phyloP scores from a whole-genome alignment of 2,329 filamentous ascomycete species.

The Lasiodiplodia hormozganensis region DNA sequence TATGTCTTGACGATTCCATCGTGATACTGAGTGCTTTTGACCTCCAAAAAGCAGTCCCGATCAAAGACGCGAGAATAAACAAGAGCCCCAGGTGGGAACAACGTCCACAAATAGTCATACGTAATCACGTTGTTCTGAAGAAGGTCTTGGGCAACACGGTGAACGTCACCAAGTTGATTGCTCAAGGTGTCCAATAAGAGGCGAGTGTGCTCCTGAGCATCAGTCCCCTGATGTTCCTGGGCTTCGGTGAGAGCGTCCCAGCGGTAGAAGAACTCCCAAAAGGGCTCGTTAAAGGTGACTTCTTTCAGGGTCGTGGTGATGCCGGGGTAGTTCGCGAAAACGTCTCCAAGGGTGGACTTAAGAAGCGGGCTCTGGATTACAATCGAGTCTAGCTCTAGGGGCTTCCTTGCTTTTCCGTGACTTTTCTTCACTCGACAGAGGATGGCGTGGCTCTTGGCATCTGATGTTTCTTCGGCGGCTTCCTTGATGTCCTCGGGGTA shows the following conservation, averaged over 20 bases:
- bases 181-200: slow-evolving; percentile 37
- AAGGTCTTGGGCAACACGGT: slow-evolving; percentile 35
- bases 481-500: slow-evolving; percentile 33
- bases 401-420: slow-evolving; percentile 25
- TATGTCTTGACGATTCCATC: not conserved
- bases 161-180: slow-evolving; percentile 26
- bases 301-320: slow-evolving; percentile 41
- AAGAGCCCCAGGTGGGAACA: slow-evolving; percentile 33
- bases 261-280: slow-evolving; percentile 45
- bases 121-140: slow-evolving; percentile 31
- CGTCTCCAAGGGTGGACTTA: slow-evolving; percentile 38
- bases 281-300: slow-evolving; percentile 42
- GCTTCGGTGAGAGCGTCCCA: slow-evolving; percentile 40
- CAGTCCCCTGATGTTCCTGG: slow-evolving; percentile 38
- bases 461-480: slow-evolving; percentile 33
- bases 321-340: slow-evolving; percentile 42
- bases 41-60: slow-evolving; percentile 31
- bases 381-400: slow-evolving; percentile 38
- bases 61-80: slow-evolving; percentile 32
- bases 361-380: slow-evolving; percentile 45
- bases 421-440: slow-evolving; percentile 32
- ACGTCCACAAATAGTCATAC: slow-evolving; percentile 32
- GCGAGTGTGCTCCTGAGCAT: slow-evolving; percentile 37
- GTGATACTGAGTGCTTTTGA: slow-evolving; percentile 32
- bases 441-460: slow-evolving; percentile 32